A percentile compares a stretch with the other conserved stretches of the same genome.
These are phyloP conservation scores for Fusarium aywerte DNA, from an alignment of 2,329 filamentous ascomycete species.

Conservation along the genomic window DNA sequence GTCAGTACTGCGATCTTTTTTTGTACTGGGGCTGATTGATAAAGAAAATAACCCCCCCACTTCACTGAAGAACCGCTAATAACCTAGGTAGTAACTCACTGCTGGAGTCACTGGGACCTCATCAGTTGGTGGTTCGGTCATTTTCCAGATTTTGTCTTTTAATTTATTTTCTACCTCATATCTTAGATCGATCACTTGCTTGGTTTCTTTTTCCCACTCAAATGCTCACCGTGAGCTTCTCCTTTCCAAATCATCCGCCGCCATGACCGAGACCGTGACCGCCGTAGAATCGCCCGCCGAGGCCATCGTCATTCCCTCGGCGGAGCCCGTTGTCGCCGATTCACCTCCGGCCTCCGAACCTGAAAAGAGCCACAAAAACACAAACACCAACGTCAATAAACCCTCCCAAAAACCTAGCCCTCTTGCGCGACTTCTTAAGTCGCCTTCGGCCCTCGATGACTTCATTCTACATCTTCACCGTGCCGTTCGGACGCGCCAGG, in stretches of 20 bases:
- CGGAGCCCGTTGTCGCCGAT: constrained; percentile 39
- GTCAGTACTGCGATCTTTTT: constrained; percentile 40
- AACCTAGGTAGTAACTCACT: constrained; percentile 1
- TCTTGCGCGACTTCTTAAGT: constrained; percentile 31
- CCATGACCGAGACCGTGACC: constrained; percentile 44
- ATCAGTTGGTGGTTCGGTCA: neutral
- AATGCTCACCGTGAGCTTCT: constrained; percentile 38
- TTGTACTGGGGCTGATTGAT: neutral
- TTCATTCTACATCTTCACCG: constrained; percentile 68
- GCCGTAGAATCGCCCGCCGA: constrained; percentile 41
- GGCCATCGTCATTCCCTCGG: constrained; percentile 41
- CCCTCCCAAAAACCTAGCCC: constrained; percentile 3
- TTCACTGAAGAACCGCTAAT: constrained; percentile 18
- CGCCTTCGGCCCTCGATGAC: constrained; percentile 55
- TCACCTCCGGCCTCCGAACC: constrained; percentile 23
- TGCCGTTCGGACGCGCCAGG: constrained; percentile 73
- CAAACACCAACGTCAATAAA: neutral
- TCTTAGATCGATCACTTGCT: neutral
- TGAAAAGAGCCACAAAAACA: constrained; percentile 20
- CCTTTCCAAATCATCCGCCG: constrained; percentile 24
- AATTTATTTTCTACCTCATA: neutral
- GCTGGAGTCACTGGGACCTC: neutral
- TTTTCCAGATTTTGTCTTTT: constrained; percentile 10
- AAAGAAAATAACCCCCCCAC: neutral
- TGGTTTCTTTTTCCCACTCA: neutral